These are phyloP conservation scores for Breynia disticha DNA, from an alignment of 441 rosid species.

Conservation along the genomic window DNA sequence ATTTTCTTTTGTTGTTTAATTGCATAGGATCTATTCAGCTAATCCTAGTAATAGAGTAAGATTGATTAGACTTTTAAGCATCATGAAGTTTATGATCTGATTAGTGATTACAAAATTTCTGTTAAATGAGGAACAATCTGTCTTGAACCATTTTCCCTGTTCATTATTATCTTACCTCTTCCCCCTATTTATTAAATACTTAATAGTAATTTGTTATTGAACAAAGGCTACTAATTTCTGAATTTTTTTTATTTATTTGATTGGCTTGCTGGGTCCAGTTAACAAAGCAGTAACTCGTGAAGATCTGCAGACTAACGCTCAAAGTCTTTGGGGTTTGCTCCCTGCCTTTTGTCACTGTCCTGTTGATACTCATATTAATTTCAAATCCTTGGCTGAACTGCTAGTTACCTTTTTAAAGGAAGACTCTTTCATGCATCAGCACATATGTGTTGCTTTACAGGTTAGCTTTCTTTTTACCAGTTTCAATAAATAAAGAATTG, in stretches of 20 bases:
- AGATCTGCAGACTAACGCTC: slow-evolving; percentile 59
- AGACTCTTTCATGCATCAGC: slow-evolving; percentile 59
- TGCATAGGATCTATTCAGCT: too few species aligned
- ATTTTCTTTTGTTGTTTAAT: too few species aligned
- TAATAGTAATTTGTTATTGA: too few species aligned
- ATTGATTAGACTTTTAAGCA: too few species aligned
- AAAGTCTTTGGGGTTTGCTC: slow-evolving; percentile 59
- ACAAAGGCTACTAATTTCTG: slow-evolving; percentile 1
- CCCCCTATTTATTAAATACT: not conserved
- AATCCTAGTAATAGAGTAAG: too few species aligned
- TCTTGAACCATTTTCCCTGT: too few species aligned
- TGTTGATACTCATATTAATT: slow-evolving; percentile 41
- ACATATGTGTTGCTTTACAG: slow-evolving; percentile 61
- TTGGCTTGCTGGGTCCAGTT: slow-evolving; percentile 32
- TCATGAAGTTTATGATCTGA: too few species aligned
- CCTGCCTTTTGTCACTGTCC: slow-evolving; percentile 83
- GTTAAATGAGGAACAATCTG: too few species aligned
- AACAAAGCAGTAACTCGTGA: slow-evolving; percentile 47
- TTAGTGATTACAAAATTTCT: too few species aligned
- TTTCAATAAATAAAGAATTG: not conserved
- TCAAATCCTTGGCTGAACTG: slow-evolving; percentile 53
- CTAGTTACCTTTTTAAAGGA: slow-evolving; percentile 45
- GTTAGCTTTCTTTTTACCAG: slow-evolving; percentile 25
- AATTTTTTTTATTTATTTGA: slow-evolving; percentile 3
- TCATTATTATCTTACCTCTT: not conserved